Evolutionary conservation across 2,329 filamentous ascomycete genomes (phyloP), one percentile per base, ranked within the genome.

Genomic region (Calonectria naviculata): DNA sequence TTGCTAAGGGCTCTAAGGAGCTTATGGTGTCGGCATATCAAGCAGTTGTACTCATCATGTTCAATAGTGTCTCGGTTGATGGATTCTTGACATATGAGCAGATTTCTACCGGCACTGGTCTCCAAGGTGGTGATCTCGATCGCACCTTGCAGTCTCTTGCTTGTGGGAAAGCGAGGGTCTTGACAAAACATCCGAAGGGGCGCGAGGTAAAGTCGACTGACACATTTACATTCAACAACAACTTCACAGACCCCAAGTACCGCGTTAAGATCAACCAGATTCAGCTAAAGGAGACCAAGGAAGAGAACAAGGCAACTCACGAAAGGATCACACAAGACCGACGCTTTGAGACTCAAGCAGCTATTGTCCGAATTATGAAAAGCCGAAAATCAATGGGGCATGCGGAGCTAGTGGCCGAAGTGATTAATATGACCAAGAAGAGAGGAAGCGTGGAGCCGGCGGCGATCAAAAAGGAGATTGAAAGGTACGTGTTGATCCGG

Each of bases 181-280:
- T 99, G 21, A 89, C 86, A 49, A 99, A 99, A 84, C 90, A 93
- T 72, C 97, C 97, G 41, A 95, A 94, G 82, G 93, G 94, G 64
- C 91, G 92, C 66, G 95, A 99, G 0, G 91, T 99, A 75, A 89
- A 89, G 70, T 80, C 87, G 1, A 94, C 90, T 0, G 97, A 99
- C 83, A 94, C 92, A 0, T 99, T 99, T 79, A 91, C 90, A 0
- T 92, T 97, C 79, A 98, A 98, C 84, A 83, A 88, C 52, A 81
- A 82, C 19, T 99, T 99, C 83, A 86, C 86, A 3, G 93, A 98
- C 80, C 89, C 92, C 24, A 97, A 97, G 83, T 93, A 94, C 83
- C 92, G 95, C 68, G 92, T 99, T 85, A 99, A 99, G 87, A 98
- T 99, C 87, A 99, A 98, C 85, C 96, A 98, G 84, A 97, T 99